Percentiles rank a stretch among this genome's conserved stretches.
These are phyloP conservation scores for Neurospora sp. DNA, from an alignment of 495 filamentous ascomycete species.

Conservation along the genomic window DNA sequence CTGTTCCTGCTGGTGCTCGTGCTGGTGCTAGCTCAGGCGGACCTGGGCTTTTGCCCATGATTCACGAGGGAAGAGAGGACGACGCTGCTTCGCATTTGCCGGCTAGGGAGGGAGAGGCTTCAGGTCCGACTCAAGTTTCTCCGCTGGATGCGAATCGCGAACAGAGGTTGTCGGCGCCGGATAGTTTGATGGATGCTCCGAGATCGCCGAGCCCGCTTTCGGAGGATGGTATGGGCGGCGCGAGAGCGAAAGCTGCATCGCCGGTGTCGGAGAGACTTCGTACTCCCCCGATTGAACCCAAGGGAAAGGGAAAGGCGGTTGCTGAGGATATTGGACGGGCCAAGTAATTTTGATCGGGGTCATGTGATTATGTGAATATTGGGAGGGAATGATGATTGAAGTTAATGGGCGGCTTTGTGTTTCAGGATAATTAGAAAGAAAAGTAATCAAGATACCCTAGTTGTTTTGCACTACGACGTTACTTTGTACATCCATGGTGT, in stretches of 20 bases:
- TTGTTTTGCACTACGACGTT: background rate
- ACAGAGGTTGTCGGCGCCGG: background rate
- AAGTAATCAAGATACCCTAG: background rate
- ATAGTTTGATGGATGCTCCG: background rate
- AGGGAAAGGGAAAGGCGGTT: background rate
- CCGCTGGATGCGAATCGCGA: background rate
- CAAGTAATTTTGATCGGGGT: background rate
- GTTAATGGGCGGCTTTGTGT: background rate
- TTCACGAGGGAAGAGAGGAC: background rate
- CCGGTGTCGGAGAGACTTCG: background rate
- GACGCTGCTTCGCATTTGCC: background rate
- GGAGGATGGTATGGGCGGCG: background rate
- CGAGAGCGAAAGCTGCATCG: background rate
- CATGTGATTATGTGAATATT: too few relatives aligned
- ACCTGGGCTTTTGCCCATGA: background rate
- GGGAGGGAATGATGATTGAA: background rate
- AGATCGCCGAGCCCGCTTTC: background rate
- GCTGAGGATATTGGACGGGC: background rate
- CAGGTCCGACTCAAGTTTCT: background rate
- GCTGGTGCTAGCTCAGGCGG: background rate
- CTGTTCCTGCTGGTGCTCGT: background rate
- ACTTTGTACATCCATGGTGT: background rate
- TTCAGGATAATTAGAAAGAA: background rate
- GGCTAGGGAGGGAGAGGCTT: background rate
- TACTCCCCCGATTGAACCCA: background rate